Percentiles rank a stretch among this genome's conserved stretches.
These are phyloP conservation scores for Apiotrichum siamense DNA, from an alignment of 1,284 basidiomycete genomes.

Conservation along the genomic window DNA sequence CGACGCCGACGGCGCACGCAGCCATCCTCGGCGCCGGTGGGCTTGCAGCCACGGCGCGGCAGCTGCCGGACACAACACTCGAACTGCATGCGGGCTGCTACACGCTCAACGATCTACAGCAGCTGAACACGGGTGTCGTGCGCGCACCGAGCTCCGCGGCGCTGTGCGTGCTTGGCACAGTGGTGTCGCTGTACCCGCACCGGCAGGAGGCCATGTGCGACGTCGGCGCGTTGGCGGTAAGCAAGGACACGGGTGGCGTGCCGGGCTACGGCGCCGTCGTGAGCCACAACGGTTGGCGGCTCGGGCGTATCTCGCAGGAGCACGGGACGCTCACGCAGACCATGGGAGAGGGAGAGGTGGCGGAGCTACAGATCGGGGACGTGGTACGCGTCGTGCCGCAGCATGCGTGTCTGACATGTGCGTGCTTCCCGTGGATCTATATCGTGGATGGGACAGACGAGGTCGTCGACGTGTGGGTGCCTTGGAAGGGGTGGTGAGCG, in stretches of 20 bases:
- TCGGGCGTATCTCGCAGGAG: slow-evolving; percentile 69
- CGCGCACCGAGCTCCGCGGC: slow-evolving; percentile 44
- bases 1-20: slow-evolving; percentile 76
- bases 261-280: slow-evolving; percentile 66
- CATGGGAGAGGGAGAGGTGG: slow-evolving; percentile 6
- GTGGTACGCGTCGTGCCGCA: slow-evolving; percentile 43
- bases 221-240: slow-evolving; percentile 74
- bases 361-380: slow-evolving; percentile 56
- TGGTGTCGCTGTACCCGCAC: slow-evolving; percentile 69
- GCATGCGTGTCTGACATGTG: slow-evolving; percentile 63
- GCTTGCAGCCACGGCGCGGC: slow-evolving; percentile 38
- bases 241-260: slow-evolving; percentile 71
- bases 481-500: slow-evolving; percentile 79
- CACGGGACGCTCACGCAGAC: slow-evolving; percentile 64
- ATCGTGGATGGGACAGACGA: slow-evolving; percentile 60
- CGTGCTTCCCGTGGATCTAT: slow-evolving; percentile 75
- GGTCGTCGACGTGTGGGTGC: slow-evolving; percentile 79
- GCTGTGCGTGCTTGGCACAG: slow-evolving; percentile 63
- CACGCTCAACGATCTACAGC: slow-evolving; percentile 75
- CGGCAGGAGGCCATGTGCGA: slow-evolving; percentile 60
- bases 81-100: slow-evolving; percentile 75
- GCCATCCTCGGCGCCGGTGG: slow-evolving; percentile 39
- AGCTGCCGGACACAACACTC: slow-evolving; percentile 56
- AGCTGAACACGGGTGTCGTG: slow-evolving; percentile 66
- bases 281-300: slow-evolving; percentile 57